These are phyloP conservation scores for Pseudophaeomoniella oleicola DNA, from an alignment of 2,329 filamentous ascomycete genomes.

Conservation along the genomic window DNA sequence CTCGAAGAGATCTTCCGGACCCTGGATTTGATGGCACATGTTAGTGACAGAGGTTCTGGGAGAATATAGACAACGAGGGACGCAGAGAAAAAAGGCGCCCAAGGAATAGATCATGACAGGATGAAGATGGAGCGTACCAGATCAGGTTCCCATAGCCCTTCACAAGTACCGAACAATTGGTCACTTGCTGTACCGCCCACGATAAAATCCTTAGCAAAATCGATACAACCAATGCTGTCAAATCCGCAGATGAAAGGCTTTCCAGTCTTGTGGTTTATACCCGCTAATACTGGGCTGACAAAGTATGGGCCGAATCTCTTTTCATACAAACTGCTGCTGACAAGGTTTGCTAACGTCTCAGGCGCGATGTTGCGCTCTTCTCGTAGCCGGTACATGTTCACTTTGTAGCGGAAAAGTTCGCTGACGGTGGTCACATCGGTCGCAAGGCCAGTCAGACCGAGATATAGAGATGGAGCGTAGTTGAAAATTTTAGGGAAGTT, in stretches of 20 bases:
- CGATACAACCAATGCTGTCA: conserved; percentile 97
- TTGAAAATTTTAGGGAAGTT: conserved; percentile 99
- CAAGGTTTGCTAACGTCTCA: conserved; percentile 89
- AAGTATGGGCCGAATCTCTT: conserved; percentile 93
- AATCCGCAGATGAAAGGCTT: conserved; percentile 98
- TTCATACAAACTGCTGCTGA: conserved; percentile 85
- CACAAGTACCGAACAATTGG: conserved; percentile 97
- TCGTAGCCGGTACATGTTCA: conserved; percentile 98
- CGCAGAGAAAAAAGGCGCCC: no score
- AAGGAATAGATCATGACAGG: conserved; percentile 1
- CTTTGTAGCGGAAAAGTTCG: conserved; percentile 98
- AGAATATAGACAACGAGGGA: no score
- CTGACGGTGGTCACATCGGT: conserved; percentile 91
- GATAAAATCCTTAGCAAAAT: conserved; percentile 99
- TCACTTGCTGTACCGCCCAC: conserved; percentile 92
- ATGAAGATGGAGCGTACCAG: conserved; percentile 45
- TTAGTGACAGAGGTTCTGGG: no score
- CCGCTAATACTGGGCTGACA: conserved; percentile 84
- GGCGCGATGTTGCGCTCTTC: conserved; percentile 95
- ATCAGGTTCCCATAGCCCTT: conserved; percentile 95
- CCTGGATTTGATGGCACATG: conserved; percentile 37
- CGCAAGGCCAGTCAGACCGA: conserved; percentile 88
- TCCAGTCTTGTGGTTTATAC: conserved; percentile 83
- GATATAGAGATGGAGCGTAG: conserved; percentile 80
- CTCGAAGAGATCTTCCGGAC: conserved; percentile 90